Evolutionary conservation across 306 rosid species (phyloP).

Genomic region (Cucurbita moschata): DNA sequence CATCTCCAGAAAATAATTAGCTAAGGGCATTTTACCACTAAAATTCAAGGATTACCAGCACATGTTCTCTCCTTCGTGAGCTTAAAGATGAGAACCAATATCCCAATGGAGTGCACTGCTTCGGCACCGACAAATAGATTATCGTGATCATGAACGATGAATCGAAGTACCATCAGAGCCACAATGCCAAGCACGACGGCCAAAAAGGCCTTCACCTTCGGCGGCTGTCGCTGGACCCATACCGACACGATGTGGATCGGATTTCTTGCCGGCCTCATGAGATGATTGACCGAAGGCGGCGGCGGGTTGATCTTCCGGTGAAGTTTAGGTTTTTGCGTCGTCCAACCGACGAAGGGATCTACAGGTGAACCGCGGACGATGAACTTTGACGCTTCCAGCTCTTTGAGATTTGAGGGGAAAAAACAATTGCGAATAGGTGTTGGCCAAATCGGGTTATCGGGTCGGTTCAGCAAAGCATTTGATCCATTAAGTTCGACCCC

Average conservation of each 20-base stretch:
- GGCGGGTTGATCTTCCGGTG: constrained; percentile 15
- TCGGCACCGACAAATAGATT: constrained; percentile 88
- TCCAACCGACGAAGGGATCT: neutral
- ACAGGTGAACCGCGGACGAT: neutral
- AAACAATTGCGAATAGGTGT: no score
- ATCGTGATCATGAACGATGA: constrained; percentile 79
- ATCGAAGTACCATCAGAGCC: constrained; percentile 62
- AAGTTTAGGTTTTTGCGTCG: neutral
- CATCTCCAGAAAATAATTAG: neutral
- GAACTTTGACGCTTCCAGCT: no score
- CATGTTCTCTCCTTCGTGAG: constrained; percentile 87
- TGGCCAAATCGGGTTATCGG: no score
- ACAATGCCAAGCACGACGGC: constrained; percentile 78
- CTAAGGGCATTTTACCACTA: neutral
- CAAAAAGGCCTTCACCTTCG: constrained; percentile 77
- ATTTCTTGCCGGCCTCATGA: constrained; percentile 41
- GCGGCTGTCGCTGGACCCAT: constrained; percentile 81
- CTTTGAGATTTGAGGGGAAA: no score
- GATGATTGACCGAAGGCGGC: constrained; percentile 3
- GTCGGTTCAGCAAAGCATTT: no score
- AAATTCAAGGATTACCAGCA: constrained; percentile 36
- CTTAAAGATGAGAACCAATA: constrained; percentile 72
- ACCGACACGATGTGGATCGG: constrained; percentile 43
- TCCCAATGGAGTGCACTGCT: constrained; percentile 82
- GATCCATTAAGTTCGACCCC: no score